Percentiles rank a stretch among this genome's conserved stretches.
phyloP scores from a whole-genome alignment of 1,139 yeast species.

The Yamadazyma dendronema region DNA sequence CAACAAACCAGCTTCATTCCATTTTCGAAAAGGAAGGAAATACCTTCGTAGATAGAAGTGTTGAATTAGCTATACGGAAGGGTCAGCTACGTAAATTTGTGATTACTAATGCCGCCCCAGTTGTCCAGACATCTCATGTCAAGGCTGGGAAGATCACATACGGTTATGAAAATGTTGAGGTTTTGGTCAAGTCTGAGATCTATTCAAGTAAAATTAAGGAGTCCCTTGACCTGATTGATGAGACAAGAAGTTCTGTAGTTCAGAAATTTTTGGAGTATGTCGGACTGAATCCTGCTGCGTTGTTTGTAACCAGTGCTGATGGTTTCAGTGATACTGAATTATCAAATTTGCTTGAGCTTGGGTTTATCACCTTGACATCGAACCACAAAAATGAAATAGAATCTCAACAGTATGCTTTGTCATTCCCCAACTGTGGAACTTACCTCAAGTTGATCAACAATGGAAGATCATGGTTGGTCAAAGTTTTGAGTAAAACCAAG shows the following conservation, averaged over 20 bases:
- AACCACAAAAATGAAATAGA: conserved; percentile 50
- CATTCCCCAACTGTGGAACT: conserved; percentile 64
- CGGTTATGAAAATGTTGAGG: conserved; percentile 46
- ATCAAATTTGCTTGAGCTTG: conserved; percentile 42
- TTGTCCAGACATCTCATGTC: conserved; percentile 38
- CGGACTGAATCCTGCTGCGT: conserved; percentile 26
- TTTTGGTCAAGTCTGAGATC: conserved; percentile 27
- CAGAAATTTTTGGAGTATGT: conserved; percentile 25
- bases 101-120: conserved; percentile 46
- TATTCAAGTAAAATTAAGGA: conserved; percentile 17
- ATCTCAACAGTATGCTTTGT: conserved; percentile 42
- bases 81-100: conserved; percentile 39
- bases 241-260: conserved; percentile 10
- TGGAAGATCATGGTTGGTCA: conserved; percentile 52
- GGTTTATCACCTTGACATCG: conserved; percentile 54
- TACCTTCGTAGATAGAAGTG: conserved; percentile 43
- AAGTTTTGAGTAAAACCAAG: conserved; percentile 38
- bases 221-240: conserved; percentile 1
- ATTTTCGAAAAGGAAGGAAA: conserved; percentile 40
- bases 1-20: conserved; percentile 41
- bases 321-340: conserved; percentile 29
- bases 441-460: conserved; percentile 46
- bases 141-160: conserved; percentile 37
- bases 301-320: conserved; percentile 26
- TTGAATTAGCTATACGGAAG: conserved; percentile 34